A percentile compares a stretch with the other conserved stretches of the same genome.
Evolutionary conservation across 2,329 filamentous ascomycete species (phyloP).

Genomic region (Clonostachys rosea): DNA sequence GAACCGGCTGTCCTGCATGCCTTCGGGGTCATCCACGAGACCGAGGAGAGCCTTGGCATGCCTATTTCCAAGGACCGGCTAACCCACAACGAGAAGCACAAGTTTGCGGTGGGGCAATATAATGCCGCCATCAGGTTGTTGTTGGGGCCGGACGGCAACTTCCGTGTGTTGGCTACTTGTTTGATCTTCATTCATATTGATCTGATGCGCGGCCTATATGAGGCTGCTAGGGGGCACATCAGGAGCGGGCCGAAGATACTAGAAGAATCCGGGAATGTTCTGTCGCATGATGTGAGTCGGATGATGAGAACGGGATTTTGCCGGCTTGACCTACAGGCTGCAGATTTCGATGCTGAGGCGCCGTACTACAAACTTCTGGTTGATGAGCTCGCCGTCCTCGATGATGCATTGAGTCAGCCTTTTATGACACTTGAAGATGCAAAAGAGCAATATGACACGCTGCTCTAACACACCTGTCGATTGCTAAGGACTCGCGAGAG

Average conservation of each 20-base stretch:
- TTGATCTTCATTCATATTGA: slow-evolving; percentile 33
- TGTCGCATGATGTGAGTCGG: background rate
- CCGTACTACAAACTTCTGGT: no score
- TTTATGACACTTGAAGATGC: no score
- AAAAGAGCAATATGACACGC: no score
- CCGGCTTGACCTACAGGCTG: no score
- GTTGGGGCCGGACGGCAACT: slow-evolving; percentile 17
- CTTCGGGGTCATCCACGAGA: slow-evolving; percentile 25
- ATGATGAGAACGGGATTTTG: no score
- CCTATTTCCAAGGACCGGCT: background rate
- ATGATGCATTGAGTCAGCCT: no score
- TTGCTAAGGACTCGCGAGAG: no score
- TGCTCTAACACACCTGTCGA: no score
- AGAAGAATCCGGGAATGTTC: slow-evolving; percentile 1
- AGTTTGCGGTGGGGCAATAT: slow-evolving; percentile 24
- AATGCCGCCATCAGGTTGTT: slow-evolving; percentile 29
- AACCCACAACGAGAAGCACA: background rate
- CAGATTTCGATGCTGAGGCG: no score
- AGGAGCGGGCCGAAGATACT: slow-evolving; percentile 20
- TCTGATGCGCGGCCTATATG: slow-evolving; percentile 23
- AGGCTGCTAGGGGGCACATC: slow-evolving; percentile 18
- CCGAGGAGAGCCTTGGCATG: slow-evolving; percentile 7
- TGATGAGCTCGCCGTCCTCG: no score
- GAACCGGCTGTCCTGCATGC: slow-evolving; percentile 36
- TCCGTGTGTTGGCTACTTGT: slow-evolving; percentile 26